Evolutionary conservation across 2,329 filamentous ascomycete genomes (phyloP), one percentile per base, ranked within the genome.

Genomic region (Ophiostoma pallidulum): DNA sequence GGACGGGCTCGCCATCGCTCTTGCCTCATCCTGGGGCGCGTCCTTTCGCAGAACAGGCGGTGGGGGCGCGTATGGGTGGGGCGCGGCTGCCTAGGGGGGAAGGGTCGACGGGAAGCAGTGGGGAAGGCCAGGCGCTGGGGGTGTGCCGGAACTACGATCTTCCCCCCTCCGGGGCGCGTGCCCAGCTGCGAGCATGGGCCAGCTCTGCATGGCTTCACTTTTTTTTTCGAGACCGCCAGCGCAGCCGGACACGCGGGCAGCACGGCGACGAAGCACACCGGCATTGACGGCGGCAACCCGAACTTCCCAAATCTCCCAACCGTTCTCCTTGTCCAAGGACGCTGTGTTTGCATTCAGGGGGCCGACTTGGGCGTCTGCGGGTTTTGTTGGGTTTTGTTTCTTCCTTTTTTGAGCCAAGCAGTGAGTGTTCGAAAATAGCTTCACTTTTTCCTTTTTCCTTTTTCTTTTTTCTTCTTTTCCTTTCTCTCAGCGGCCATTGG

Each of bases 71-170:
- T 24, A n/a, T n/a, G n/a, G n/a, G n/a, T n/a, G n/a, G n/a, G n/a
- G n/a, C n/a, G n/a, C n/a, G n/a, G n/a, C n/a, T n/a, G n/a, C n/a
- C n/a, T n/a, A n/a, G n/a, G n/a, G n/a, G n/a, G n/a, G n/a, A 7
- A 16, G 7, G 28, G 28, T 29, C 4, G 32, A 43, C 19, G 18
- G 19, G 19, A 14, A 13, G 13, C 29, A 22, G 29, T 22, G 28
- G 41, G 38, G 38, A 41, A 41, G 26, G 24, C 19, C 26, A 28
- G 39, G 26, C 24, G 20, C 26, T 31, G 20, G 13, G 2, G 19
- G 28, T 9, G 24, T 22, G 10, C 33, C 48, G 48, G 48, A 50
- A 47, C 44, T 47, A 47, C n/a, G n/a, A 47, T 50, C n/a, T 47
- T 50, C 48, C 48, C 24, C 8, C n/a, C 26, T 42, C 32, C n/a